phyloP scores from a whole-genome alignment of 1,139 yeast genomes.

The Nakaseomyces bracarensis region DNA sequence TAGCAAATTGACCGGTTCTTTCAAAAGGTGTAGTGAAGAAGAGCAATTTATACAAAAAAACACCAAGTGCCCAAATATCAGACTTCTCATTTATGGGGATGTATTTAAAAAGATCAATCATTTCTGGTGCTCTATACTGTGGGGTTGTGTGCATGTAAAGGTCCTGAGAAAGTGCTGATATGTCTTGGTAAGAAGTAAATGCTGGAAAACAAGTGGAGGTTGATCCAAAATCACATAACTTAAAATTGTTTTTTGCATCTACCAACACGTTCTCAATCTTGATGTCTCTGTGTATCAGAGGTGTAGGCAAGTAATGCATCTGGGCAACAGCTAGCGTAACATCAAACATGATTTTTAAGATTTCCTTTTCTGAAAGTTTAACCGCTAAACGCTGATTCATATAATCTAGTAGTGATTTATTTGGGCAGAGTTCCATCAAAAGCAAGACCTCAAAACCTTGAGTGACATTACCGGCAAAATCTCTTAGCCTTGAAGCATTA shows the following conservation, averaged over 20 bases:
- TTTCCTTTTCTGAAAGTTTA: slow-evolving; percentile 73
- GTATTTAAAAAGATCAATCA: slow-evolving; percentile 81
- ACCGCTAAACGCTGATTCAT: slow-evolving; percentile 87
- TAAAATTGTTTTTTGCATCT: slow-evolving; percentile 61
- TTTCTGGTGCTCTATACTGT: slow-evolving; percentile 95
- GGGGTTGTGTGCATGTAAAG: slow-evolving; percentile 90
- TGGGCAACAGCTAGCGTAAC: slow-evolving; percentile 74
- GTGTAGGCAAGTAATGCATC: slow-evolving; percentile 78
- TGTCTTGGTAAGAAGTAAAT: slow-evolving; percentile 30
- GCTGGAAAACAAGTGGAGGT: slow-evolving; percentile 56
- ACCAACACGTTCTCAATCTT: slow-evolving; percentile 92
- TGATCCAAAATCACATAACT: slow-evolving; percentile 92
- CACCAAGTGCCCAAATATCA: slow-evolving; percentile 95
- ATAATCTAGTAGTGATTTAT: slow-evolving; percentile 82
- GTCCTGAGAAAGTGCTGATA: slow-evolving; percentile 67
- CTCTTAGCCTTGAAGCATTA: slow-evolving; percentile 69
- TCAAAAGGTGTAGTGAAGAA: slow-evolving; percentile 95
- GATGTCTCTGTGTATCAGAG: slow-evolving; percentile 85
- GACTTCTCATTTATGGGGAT: slow-evolving; percentile 89
- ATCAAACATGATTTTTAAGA: slow-evolving; percentile 74
- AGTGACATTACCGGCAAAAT: slow-evolving; percentile 1
- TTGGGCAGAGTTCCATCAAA: slow-evolving; percentile 84
- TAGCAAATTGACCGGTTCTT: slow-evolving; percentile 61
- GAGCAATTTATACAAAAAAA: slow-evolving; percentile 81
- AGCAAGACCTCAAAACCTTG: slow-evolving; percentile 70